A percentile compares a stretch with the other conserved stretches of the same genome.
Evolutionary conservation across 768 basidiomycete genomes (phyloP).

Genomic region (Mycena galericulata): DNA sequence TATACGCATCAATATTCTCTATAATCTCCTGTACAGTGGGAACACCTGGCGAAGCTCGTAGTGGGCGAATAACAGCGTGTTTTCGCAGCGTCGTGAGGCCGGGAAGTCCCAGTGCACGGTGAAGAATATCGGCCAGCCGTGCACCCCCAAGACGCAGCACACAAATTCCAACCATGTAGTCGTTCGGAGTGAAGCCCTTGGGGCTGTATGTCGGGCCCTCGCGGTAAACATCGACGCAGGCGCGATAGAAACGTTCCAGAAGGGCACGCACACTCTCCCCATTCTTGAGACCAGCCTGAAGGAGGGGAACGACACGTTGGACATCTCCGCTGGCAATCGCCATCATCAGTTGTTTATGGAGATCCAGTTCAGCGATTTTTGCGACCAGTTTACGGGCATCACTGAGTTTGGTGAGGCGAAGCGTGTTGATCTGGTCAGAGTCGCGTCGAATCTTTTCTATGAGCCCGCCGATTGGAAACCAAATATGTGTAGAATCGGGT

Average conservation of each 20-base stretch:
- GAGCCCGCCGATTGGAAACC: constrained; percentile 28
- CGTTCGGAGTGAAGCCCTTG: constrained; percentile 31
- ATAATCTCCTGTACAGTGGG: constrained; percentile 1
- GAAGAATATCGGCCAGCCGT: constrained; percentile 29
- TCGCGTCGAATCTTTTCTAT: background rate
- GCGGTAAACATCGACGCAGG: constrained; percentile 3
- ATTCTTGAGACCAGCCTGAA: constrained; percentile 24
- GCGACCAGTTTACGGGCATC: constrained; percentile 8
- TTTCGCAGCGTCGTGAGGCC: constrained; percentile 28
- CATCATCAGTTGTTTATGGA: constrained; percentile 33
- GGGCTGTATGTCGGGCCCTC: constrained; percentile 33
- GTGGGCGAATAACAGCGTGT: constrained; percentile 7
- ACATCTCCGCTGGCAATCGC: constrained; percentile 31
- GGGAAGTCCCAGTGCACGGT: constrained; percentile 31
- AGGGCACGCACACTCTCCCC: constrained; percentile 14
- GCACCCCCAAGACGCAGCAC: constrained; percentile 27
- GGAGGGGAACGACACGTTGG: constrained; percentile 26
- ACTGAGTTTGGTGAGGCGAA: constrained; percentile 24
- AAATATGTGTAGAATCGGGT: constrained; percentile 15
- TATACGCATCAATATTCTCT: constrained; percentile 18
- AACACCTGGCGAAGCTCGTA: background rate
- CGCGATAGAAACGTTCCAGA: constrained; percentile 22
- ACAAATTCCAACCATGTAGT: constrained; percentile 29
- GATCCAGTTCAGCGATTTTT: constrained; percentile 8
- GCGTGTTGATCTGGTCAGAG: constrained; percentile 6